Evolutionary conservation across 805 yeast species (phyloP), one percentile per base, ranked within the genome.

Genomic region (Allodekkera sacchari): DNA sequence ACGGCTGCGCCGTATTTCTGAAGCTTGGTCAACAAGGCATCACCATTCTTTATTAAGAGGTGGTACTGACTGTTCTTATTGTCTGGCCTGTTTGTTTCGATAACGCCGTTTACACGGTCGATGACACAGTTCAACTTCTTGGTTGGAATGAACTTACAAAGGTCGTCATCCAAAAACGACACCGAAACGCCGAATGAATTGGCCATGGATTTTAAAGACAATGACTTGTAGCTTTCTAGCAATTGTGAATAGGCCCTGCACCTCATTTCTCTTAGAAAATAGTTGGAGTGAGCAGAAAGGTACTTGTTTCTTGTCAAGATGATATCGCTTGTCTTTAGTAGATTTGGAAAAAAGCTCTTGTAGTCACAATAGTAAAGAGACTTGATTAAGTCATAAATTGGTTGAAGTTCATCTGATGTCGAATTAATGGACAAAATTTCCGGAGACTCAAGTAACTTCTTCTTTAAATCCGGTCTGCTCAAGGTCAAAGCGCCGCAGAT

Each of bases 1-100:
- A 92, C 97, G 15, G 96, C 96, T 27, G 97, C 96, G 28, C 95
- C 95, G 48, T 89, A 92, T 57, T 88, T 92, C 57, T 92, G 98
- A 52, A 92, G 69, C 57, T 89, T 92, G 12, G 98, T 89, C 54
- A 92, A 73, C 48, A 92, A 66, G 2, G 78, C 75, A 52, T 92
- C 98, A 41, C 98, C 97, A 53, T 81, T 94, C 58, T 84, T 87
- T 48, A 92, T 77, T 49, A 92, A 69, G 41, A 66, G 58, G 53
- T 87, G 95, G 57, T 88, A 92, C 61, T 89, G 97, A 35, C 84
- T 82, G 53, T 92, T 89, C 61, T 92, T 92, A 62, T 82, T 87
- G 56, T 92, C 98, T 2, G 96, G 96, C 45, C 97, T 72, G 59
- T 87, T 92, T 12, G 98, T 92, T 55, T 84, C 94, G 42, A 92